A percentile compares a stretch with the other conserved stretches of the same genome.
These are phyloP conservation scores for Coprinopsis marcescibilis DNA, from an alignment of 768 basidiomycete species.

Conservation along the genomic window DNA sequence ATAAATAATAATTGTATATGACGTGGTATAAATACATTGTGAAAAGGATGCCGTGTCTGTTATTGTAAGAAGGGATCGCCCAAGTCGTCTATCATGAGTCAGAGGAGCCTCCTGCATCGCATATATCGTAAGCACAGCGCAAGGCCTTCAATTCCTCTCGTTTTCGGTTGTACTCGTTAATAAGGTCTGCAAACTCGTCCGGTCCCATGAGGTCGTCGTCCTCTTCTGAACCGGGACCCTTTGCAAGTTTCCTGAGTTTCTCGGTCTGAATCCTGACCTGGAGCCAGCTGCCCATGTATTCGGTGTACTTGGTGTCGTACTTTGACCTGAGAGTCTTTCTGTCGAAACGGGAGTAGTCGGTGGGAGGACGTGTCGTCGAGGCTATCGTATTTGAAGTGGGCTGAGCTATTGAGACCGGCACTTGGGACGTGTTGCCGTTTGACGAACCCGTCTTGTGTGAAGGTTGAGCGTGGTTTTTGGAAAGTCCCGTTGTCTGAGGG, in stretches of 20 bases:
- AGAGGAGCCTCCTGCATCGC: no score
- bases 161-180: background rate
- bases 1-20: no score
- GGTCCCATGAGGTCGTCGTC: background rate
- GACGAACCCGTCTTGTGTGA: conserved; percentile 43
- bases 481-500: conserved; percentile 3
- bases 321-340: background rate
- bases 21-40: no score
- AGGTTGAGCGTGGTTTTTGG: conserved; percentile 8
- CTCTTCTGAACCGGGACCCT: background rate
- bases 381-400: background rate
- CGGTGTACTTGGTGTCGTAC: background rate
- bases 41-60: no score
- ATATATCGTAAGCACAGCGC: background rate
- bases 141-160: background rate
- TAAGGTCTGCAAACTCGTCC: background rate
- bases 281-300: background rate
- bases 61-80: no score
- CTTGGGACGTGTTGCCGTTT: background rate
- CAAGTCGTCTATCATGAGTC: no score
- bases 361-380: background rate
- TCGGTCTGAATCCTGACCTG: background rate
- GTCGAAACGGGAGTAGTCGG: background rate
- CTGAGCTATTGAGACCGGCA: background rate
- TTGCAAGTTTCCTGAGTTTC: background rate